A percentile compares a stretch with the other conserved stretches of the same genome.
Conservation (phyloP, 352 stramenopile genomes). For the Pythium volutum region DNA sequence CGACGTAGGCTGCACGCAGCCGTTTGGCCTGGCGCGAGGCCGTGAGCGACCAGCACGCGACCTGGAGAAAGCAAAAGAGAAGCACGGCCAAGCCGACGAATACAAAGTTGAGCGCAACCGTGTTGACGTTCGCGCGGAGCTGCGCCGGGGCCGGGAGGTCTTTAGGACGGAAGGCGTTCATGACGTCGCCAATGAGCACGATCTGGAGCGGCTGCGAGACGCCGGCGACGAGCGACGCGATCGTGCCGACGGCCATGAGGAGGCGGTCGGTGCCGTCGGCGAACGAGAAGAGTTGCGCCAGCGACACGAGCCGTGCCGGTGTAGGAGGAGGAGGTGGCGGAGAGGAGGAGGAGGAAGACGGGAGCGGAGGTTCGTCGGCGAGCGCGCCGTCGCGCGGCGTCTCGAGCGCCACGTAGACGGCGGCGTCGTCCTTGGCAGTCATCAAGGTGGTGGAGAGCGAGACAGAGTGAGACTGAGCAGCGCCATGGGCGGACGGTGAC, state of each 20-base stretch:
- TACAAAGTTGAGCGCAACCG: not conserved
- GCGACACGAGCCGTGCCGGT: conserved; percentile 32
- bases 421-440: not conserved
- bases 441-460: not conserved
- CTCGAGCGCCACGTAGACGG: not conserved
- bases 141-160: conserved; percentile 15
- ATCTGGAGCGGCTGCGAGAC: conserved; percentile 65
- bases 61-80: not conserved
- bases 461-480: not conserved
- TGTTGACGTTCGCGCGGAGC: conserved; percentile 10
- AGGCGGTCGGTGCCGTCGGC: conserved; percentile 49
- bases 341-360: not conserved
- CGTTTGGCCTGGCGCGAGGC: conserved; percentile 1
- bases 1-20: not conserved
- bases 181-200: conserved; percentile 63
- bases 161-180: conserved; percentile 60
- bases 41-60: conserved; percentile 5
- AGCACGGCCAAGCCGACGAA: not conserved
- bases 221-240: conserved; percentile 40
- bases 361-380: not conserved
- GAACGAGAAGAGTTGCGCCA: conserved; percentile 49
- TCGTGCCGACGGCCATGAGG: conserved; percentile 50
- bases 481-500: too few species aligned
- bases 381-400: not conserved
- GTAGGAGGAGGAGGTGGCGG: not conserved